These are phyloP conservation scores for Plasmopara muralis DNA, from an alignment of 352 stramenopile species.

Conservation along the genomic window DNA sequence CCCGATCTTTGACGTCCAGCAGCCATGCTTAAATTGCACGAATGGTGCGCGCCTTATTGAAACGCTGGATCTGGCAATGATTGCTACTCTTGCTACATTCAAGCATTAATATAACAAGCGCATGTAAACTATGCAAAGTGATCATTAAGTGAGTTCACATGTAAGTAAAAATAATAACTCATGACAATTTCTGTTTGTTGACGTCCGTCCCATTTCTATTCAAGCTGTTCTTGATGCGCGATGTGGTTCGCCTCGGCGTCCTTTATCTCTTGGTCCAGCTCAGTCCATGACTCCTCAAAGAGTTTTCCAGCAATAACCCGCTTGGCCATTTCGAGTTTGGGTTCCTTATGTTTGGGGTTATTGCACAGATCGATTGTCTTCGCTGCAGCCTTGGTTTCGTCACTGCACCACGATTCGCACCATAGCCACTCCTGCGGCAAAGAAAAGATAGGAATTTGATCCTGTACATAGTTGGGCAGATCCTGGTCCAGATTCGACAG, in stretches of 20 bases:
- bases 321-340: constrained; percentile 99
- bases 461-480: constrained; percentile 97
- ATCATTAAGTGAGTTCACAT: too few relatives aligned
- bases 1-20: too few relatives aligned
- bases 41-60: too few relatives aligned
- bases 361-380: constrained; percentile 99
- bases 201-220: too few relatives aligned
- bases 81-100: too few relatives aligned
- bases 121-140: too few relatives aligned
- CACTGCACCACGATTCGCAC: constrained; percentile 99
- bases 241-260: constrained; percentile 38
- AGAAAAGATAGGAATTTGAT: constrained; percentile 96
- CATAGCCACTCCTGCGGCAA: constrained; percentile 98
- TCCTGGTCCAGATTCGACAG: constrained; percentile 99
- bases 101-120: too few relatives aligned
- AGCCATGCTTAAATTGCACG: too few relatives aligned
- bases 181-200: too few relatives aligned
- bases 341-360: constrained; percentile 99
- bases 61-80: too few relatives aligned
- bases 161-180: too few relatives aligned
- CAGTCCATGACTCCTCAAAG: constrained; percentile 97
- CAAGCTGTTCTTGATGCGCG: neutral
- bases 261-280: constrained; percentile 97
- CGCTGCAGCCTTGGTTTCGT: constrained; percentile 93
- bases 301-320: constrained; percentile 95